Percentiles rank a stretch among this genome's conserved stretches.
These are phyloP conservation scores for Hypomontagnella submonticulosa DNA, from an alignment of 495 filamentous ascomycete genomes.

Conservation along the genomic window DNA sequence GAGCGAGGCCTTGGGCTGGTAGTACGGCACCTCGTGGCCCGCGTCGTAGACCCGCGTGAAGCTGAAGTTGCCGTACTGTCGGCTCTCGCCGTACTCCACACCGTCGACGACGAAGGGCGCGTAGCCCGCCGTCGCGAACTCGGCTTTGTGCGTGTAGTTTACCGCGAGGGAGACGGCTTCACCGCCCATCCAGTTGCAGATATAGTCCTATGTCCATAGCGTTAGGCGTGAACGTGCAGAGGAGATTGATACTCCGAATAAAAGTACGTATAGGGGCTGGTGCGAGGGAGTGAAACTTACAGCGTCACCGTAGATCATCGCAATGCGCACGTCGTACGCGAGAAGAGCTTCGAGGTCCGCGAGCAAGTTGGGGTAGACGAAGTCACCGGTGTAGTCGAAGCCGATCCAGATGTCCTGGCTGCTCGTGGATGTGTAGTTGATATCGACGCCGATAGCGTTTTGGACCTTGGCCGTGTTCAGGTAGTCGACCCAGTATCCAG, in stretches of 20 bases:
- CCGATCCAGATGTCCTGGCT: slow-evolving; percentile 51
- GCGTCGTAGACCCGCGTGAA: slow-evolving; percentile 64
- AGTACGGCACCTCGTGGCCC: slow-evolving; percentile 47
- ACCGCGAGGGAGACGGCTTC: slow-evolving; percentile 66
- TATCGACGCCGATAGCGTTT: slow-evolving; percentile 61
- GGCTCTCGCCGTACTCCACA: slow-evolving; percentile 45
- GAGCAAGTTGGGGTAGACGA: slow-evolving; percentile 57
- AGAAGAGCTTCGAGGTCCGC: slow-evolving; percentile 60
- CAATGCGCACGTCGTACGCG: slow-evolving; percentile 55
- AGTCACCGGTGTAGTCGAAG: slow-evolving; percentile 62
- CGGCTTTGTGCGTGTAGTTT: slow-evolving; percentile 54
- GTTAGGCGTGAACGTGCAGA: slow-evolving; percentile 1
- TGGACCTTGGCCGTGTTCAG: slow-evolving; percentile 59
- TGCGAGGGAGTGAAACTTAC: slow-evolving; percentile 21
- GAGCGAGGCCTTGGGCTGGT: slow-evolving; percentile 55
- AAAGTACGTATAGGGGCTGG: neutral
- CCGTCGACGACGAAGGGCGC: slow-evolving; percentile 52
- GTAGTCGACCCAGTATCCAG: slow-evolving; percentile 58
- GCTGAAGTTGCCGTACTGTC: slow-evolving; percentile 71
- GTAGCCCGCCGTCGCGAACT: slow-evolving; percentile 65
- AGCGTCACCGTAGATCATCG: slow-evolving; percentile 60
- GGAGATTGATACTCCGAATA: neutral
- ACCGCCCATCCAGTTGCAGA: slow-evolving; percentile 74
- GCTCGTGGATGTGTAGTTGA: slow-evolving; percentile 60
- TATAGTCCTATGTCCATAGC: slow-evolving; percentile 56